Conservation (phyloP, 352 stramenopile genomes). For the Phytophthora nicotianae region DNA sequence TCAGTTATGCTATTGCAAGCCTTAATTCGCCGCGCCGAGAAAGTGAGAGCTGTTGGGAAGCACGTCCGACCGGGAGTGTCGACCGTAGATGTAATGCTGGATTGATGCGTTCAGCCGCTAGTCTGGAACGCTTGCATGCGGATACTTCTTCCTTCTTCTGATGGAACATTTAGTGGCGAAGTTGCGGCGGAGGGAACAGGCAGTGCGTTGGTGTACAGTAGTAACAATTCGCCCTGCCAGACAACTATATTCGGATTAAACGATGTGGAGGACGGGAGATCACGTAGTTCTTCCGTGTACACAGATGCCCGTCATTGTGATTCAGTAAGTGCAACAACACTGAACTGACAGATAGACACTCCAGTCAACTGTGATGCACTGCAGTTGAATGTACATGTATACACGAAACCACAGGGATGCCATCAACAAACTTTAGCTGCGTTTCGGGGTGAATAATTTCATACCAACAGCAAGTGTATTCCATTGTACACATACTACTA, state of each 20-base stretch:
- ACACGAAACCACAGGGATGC: not conserved
- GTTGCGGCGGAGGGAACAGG: conserved; percentile 1
- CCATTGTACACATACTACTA: conserved; percentile 2
- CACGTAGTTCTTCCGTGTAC: not conserved
- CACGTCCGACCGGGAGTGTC: too few relatives aligned
- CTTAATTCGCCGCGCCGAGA: too few relatives aligned
- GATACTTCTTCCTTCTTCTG: not conserved
- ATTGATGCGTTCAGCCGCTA: not conserved
- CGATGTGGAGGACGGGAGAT: not conserved
- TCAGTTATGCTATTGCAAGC: too few relatives aligned
- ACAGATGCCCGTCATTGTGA: conserved; percentile 1
- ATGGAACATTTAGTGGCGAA: conserved; percentile 4
- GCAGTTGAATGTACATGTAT: not conserved
- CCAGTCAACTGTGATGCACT: not conserved
- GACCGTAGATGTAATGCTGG: not conserved
- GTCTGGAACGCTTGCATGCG: not conserved
- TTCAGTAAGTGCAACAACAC: not conserved
- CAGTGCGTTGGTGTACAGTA: not conserved
- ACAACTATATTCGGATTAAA: not conserved
- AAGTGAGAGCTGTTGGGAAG: too few relatives aligned
- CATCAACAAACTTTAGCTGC: not conserved
- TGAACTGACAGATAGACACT: conserved; percentile 1
- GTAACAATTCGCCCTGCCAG: conserved; percentile 6
- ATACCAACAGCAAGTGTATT: conserved; percentile 2
- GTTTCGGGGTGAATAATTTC: too few relatives aligned